These are phyloP conservation scores for Danielia oregonensis DNA, from an alignment of 805 yeast species.

Conservation along the genomic window DNA sequence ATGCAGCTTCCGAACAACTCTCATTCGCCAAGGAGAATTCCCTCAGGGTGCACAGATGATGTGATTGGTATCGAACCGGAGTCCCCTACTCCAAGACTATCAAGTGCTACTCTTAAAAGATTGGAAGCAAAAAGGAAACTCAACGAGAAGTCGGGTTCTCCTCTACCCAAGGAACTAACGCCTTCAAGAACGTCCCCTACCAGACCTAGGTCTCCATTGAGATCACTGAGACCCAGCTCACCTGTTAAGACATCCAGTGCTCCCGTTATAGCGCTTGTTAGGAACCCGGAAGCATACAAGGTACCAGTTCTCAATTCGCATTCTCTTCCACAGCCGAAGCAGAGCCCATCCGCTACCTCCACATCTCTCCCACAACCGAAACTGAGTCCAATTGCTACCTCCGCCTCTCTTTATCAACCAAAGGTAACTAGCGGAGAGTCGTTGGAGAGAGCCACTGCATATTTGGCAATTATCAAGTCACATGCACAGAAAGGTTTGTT, in stretches of 20 bases:
- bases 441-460: constrained; percentile 11
- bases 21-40: constrained; percentile 4
- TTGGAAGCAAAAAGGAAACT: constrained; percentile 25
- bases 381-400: too few relatives aligned
- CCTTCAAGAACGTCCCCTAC: background rate
- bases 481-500: constrained; percentile 8
- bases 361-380: too few relatives aligned
- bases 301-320: background rate
- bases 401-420: too few relatives aligned
- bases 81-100: constrained; percentile 22
- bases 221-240: background rate
- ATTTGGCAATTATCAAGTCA: constrained; percentile 13
- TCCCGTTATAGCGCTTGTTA: background rate
- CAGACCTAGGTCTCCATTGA: background rate
- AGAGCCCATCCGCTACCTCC: too few relatives aligned
- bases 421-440: constrained; percentile 7
- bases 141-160: background rate
- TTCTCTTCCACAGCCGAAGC: background rate
- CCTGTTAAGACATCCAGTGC: background rate
- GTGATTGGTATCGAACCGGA: constrained; percentile 5
- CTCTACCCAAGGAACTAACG: background rate
- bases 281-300: background rate
- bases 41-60: constrained; percentile 5
- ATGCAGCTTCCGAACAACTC: constrained; percentile 3
- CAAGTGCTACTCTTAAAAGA: constrained; percentile 32